Evolutionary conservation across 1,139 yeast species (phyloP).

Genomic region (Saccharomyces pastorianus): DNA sequence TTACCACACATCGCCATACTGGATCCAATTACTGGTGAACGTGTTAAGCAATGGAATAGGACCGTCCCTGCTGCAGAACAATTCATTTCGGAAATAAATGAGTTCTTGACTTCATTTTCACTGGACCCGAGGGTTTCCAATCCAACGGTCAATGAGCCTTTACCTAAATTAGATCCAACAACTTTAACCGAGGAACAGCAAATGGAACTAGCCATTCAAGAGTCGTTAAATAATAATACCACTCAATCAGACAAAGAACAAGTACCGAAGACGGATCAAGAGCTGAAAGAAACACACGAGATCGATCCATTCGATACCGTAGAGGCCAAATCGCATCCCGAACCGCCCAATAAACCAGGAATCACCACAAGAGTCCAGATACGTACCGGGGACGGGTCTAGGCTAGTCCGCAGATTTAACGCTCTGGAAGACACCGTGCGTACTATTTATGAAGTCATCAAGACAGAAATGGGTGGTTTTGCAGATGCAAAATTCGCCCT

Average conservation of each 20-base stretch:
- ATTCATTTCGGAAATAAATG: constrained; percentile 56
- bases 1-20: constrained; percentile 87
- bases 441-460: constrained; percentile 51
- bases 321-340: constrained; percentile 44
- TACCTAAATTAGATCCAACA: constrained; percentile 46
- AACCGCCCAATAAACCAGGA: constrained; percentile 49
- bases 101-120: constrained; percentile 56
- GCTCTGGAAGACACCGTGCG: constrained; percentile 47
- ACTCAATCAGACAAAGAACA: constrained; percentile 9
- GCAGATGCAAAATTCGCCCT: constrained; percentile 48
- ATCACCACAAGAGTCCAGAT: constrained; percentile 74
- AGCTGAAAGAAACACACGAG: constrained; percentile 20
- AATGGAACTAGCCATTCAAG: constrained; percentile 65
- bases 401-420: constrained; percentile 68
- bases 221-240: constrained; percentile 40
- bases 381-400: constrained; percentile 76
- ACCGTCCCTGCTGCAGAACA: constrained; percentile 50
- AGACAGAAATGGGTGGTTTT: constrained; percentile 42
- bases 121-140: constrained; percentile 58
- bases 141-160: constrained; percentile 47
- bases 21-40: constrained; percentile 93
- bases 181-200: constrained; percentile 78
- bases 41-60: constrained; percentile 61
- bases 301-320: constrained; percentile 30
- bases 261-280: constrained; percentile 12